Percentiles rank a stretch among this genome's conserved stretches.
Conservation (phyloP, 176 grass and related monocot genomes). For the Eragrostis nindensis region DNA sequence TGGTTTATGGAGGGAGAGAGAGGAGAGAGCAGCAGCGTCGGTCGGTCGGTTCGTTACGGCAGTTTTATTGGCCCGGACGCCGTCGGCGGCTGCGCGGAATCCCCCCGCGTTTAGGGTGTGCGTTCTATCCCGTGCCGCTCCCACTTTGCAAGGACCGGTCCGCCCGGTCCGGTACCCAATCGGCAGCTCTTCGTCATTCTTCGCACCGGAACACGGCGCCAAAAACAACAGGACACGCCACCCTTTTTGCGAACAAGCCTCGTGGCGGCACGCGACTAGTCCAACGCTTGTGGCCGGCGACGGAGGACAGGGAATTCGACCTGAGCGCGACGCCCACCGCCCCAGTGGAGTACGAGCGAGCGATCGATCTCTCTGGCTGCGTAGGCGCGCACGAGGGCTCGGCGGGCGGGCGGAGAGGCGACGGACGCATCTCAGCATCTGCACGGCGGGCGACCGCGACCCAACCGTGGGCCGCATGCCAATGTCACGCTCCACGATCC, state of each 20-base stretch:
- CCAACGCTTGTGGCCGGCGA: background rate
- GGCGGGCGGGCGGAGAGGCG: too few species aligned
- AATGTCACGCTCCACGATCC: constrained; percentile 25
- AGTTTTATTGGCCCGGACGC: constrained; percentile 20
- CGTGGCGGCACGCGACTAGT: background rate
- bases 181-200: too few species aligned
- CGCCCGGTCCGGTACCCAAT: background rate
- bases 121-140: constrained; percentile 4
- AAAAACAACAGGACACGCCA: background rate
- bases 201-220: background rate
- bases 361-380: background rate
- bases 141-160: background rate
- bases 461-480: constrained; percentile 2
- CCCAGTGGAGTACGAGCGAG: too few species aligned
- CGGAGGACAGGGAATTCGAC: constrained; percentile 1
- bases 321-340: constrained; percentile 22
- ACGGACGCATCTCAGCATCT: too few species aligned
- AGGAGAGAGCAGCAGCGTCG: background rate
- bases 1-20: constrained; percentile 11
- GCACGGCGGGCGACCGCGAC: constrained; percentile 35
- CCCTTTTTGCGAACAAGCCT: background rate
- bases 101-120: constrained; percentile 16
- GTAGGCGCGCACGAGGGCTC: background rate
- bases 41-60: constrained; percentile 26
- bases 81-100: constrained; percentile 1